Conservation (phyloP, 768 basidiomycete genomes). For the Lactarius tabidus region DNA sequence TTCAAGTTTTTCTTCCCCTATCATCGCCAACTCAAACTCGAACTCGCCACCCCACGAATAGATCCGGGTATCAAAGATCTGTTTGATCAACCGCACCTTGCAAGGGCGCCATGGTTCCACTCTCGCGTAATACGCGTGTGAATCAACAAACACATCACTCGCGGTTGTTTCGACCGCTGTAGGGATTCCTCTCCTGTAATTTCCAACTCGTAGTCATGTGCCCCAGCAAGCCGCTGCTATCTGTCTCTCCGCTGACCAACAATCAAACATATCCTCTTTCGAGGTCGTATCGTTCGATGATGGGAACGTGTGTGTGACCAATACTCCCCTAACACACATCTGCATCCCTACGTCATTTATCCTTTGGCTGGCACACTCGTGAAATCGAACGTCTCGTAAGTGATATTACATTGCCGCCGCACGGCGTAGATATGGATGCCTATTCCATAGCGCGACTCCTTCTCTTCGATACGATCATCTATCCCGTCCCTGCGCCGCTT, state of each 20-base stretch:
- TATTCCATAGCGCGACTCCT: background rate
- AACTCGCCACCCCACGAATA: background rate
- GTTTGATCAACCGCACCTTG: background rate
- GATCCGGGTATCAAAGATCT: background rate
- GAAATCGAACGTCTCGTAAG: background rate
- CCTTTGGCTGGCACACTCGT: background rate
- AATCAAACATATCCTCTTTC: background rate
- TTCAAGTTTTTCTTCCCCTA: background rate
- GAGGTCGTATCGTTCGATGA: background rate
- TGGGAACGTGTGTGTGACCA: background rate
- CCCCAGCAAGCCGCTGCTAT: background rate
- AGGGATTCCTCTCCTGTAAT: background rate
- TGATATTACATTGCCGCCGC: background rate
- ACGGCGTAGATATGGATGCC: background rate
- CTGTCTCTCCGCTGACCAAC: background rate
- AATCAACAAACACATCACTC: background rate
- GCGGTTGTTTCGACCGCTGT: background rate
- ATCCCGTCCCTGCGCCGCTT: background rate
- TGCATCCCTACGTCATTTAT: background rate
- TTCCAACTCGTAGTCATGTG: background rate
- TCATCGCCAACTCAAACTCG: background rate
- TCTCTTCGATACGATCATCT: slow-evolving; percentile 6
- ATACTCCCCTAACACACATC: background rate
- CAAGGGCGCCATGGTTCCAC: background rate
- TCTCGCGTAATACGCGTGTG: background rate